Base-by-base conservation (phyloP, 345 rosid species). In the Syzygium jambos region DNA sequence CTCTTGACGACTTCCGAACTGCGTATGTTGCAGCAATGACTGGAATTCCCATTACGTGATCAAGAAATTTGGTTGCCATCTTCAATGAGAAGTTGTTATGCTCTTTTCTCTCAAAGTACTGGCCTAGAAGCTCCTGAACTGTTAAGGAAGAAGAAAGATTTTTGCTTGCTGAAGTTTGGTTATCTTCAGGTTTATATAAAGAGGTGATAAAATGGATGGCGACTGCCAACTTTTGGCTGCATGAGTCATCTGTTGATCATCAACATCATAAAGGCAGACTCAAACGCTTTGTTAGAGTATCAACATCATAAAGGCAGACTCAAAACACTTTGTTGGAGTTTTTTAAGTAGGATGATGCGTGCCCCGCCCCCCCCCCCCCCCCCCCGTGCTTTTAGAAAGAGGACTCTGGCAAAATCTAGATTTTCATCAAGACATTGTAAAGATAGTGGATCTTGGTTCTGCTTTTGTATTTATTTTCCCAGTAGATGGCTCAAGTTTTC, bases 41-140 rank as follows among this genome's bases (percentile, higher is more conserved):
- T 65, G 91, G 86, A 61, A 87, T 85, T 80, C 91, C 90, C 55
- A 86, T 65, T 8, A 85, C 85, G 53, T n/a, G 84, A 53, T 65
- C 82, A 51, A 25, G 34, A 59, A 57, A 51, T 51, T 61, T 78
- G 38, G 38, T 51, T 55, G 51, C 89, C 89, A 51, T 51, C 63
- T 49, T 51, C 56, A 27, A 30, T 13, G n/a, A 11, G 80, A 51
- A 30, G 56, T 59, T 22, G 43, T 21, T 65, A 17, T 14, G 53
- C 49, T 86, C 63, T 51, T 12, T 14, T 86, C 78, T 57, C 41
- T 86, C 43, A 12, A 38, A 51, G 27, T 23, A 27, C 43, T 46
- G 59, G 59, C 85, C 43, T 52, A 54, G 34, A 52, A 49, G 54
- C 22, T 23, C 25, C 7, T 11, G 23, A 51, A 52, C 43, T 29